Evolutionary conservation across 2,329 filamentous ascomycete species (phyloP).

Genomic region (Metarhizium anisopliae): DNA sequence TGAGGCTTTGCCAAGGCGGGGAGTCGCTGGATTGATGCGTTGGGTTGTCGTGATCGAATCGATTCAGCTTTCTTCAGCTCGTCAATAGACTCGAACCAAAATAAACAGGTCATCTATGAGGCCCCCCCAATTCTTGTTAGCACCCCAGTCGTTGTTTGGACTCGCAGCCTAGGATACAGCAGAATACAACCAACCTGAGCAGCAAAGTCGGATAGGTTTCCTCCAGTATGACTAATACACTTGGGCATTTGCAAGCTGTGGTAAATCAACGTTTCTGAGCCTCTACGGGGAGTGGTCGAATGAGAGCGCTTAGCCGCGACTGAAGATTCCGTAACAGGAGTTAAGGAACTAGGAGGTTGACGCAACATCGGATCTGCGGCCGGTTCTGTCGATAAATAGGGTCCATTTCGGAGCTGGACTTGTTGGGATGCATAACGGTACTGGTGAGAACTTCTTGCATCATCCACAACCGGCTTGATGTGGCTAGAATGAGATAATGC

Average conservation of each 20-base stretch:
- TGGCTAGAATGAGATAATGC: slow-evolving; percentile 24
- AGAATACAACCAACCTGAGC: slow-evolving; percentile 54
- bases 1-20: slow-evolving; percentile 66
- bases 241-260: slow-evolving; percentile 63
- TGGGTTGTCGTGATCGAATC: slow-evolving; percentile 32
- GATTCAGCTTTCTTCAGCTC: slow-evolving; percentile 68
- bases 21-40: slow-evolving; percentile 41
- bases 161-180: not conserved
- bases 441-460: slow-evolving; percentile 22
- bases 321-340: slow-evolving; percentile 24
- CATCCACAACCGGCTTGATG: slow-evolving; percentile 22
- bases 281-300: slow-evolving; percentile 24
- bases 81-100: slow-evolving; percentile 92
- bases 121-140: not conserved
- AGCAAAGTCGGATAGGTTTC: slow-evolving; percentile 73
- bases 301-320: slow-evolving; percentile 19
- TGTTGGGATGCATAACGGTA: slow-evolving; percentile 21
- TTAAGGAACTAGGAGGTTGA: slow-evolving; percentile 27
- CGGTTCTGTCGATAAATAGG: slow-evolving; percentile 1
- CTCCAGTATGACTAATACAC: slow-evolving; percentile 66
- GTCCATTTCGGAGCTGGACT: slow-evolving; percentile 6
- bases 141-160: not conserved
- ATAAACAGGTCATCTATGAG: slow-evolving; percentile 79
- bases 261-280: slow-evolving; percentile 38
- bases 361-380: slow-evolving; percentile 15